Evolutionary conservation across 2,329 filamentous ascomycete species (phyloP), one percentile per base, ranked within the genome.

Genomic region (Botrytis medusae): DNA sequence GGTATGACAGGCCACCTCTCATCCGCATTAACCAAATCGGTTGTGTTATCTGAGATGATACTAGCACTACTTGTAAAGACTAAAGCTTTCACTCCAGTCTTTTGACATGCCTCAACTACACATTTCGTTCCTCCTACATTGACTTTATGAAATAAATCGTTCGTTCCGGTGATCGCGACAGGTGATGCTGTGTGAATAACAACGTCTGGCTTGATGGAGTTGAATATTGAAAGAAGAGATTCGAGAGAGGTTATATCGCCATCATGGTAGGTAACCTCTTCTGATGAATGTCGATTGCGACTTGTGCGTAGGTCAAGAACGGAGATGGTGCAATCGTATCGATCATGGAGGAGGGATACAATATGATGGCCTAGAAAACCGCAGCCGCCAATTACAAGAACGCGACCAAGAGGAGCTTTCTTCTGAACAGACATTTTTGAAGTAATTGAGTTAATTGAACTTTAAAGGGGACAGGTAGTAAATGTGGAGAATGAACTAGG

Each of bases 51-150:
- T 80, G 93, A 92, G 76, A 97, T 86, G 75, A 97, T 92, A 74
- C 94, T 97, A 71, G 93, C 92, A 71, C 92, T 96, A 82, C 93
- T 96, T 29, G 95, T 98, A 83, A 95, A 97, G 64, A 98, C 93
- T 76, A 98, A 90, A 0, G 89, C 93, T 83, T 91, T 93, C 79
- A 95, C 94, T 75, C 88, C 91, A 54, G 88, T 87, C 77, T 88
- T 85, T 80, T 88, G 87, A 78, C 92, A 92, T 25, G 93, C 93
- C 51, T 91, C 89, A 72, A 98, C 85, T 67, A 98, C 88, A 77
- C 92, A 90, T 76, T 86, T 86, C 22, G 96, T 98, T 69, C 95
- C 95, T 69, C 94, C 91, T 70, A 97, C 91, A 82, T 98, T 99
- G 81, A 98, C 92, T 81, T 90, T 91, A 79, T 89, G 89, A 81